Conservation (phyloP, 2,329 filamentous ascomycete genomes). For the Nemania diffusa region DNA sequence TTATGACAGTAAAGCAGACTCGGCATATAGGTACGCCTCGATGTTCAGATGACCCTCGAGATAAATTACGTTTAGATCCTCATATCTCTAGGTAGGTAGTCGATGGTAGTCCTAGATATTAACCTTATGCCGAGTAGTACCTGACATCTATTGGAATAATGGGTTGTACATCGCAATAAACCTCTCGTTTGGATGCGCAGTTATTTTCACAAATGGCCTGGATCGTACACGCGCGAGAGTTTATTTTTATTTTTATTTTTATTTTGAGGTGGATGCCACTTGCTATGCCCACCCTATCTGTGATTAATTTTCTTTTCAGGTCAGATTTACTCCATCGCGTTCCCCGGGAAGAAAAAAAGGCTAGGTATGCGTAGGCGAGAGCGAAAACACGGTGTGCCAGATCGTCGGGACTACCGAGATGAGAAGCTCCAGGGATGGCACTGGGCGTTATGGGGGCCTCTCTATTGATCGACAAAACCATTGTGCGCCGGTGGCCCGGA, state of each 20-base stretch:
- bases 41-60: background rate
- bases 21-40: background rate
- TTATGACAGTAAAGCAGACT: too few species aligned
- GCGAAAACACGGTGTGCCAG: slow-evolving; percentile 22
- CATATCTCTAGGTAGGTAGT: background rate
- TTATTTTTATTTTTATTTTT: background rate
- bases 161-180: too few species aligned
- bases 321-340: too few species aligned
- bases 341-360: background rate
- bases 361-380: background rate
- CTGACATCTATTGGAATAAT: too few species aligned
- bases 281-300: background rate
- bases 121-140: too few species aligned
- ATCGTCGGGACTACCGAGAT: slow-evolving; percentile 34
- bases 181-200: background rate
- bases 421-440: slow-evolving; percentile 25
- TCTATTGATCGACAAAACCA: slow-evolving; percentile 18
- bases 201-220: background rate
- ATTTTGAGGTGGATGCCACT: background rate
- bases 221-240: background rate
- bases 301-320: too few species aligned
- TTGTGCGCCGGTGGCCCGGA: slow-evolving; percentile 24
- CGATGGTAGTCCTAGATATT: background rate
- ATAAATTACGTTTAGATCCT: background rate
- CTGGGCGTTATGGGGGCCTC: slow-evolving; percentile 4